A percentile compares a stretch with the other conserved stretches of the same genome.
Conservation (phyloP, 192 early-diverging fungal species). For the Coemansia sp. region DNA sequence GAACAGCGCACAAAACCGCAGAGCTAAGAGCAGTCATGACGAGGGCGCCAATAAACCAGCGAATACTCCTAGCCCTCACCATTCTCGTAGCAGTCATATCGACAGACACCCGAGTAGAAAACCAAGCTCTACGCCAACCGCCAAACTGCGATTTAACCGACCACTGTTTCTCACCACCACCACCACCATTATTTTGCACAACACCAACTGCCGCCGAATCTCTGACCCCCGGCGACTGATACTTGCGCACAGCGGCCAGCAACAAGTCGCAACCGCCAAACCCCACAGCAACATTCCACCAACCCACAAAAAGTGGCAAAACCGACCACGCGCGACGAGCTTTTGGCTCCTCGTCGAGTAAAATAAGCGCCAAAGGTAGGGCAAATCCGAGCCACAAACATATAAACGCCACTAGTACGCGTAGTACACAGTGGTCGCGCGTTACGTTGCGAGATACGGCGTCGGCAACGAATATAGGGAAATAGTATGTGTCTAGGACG, state of each 20-base stretch:
- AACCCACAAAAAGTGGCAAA: constrained; percentile 44
- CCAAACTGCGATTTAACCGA: constrained; percentile 22
- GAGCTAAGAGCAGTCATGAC: constrained; percentile 50
- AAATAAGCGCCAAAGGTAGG: constrained; percentile 44
- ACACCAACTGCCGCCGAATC: too few relatives aligned
- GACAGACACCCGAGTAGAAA: constrained; percentile 44
- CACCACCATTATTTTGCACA: background rate
- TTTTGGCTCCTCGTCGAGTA: constrained; percentile 46
- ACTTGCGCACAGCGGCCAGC: constrained; percentile 51
- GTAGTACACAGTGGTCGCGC: constrained; percentile 50
- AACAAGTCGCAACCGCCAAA: constrained; percentile 55
- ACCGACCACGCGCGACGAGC: constrained; percentile 40
- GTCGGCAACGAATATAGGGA: constrained; percentile 51
- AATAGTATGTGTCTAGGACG: constrained; percentile 56
- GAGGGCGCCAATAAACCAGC: constrained; percentile 51
- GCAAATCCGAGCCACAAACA: constrained; percentile 55
- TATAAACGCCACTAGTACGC: constrained; percentile 45
- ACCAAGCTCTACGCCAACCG: constrained; percentile 48
- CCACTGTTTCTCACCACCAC: background rate
- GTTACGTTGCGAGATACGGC: constrained; percentile 54
- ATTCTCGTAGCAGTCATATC: constrained; percentile 52
- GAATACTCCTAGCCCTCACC: constrained; percentile 50
- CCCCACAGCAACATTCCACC: constrained; percentile 56
- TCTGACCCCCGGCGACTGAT: constrained; percentile 36
- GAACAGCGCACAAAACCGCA: constrained; percentile 50